Base-by-base conservation (phyloP, 805 yeast genomes). In the Starmera pachycereana region DNA sequence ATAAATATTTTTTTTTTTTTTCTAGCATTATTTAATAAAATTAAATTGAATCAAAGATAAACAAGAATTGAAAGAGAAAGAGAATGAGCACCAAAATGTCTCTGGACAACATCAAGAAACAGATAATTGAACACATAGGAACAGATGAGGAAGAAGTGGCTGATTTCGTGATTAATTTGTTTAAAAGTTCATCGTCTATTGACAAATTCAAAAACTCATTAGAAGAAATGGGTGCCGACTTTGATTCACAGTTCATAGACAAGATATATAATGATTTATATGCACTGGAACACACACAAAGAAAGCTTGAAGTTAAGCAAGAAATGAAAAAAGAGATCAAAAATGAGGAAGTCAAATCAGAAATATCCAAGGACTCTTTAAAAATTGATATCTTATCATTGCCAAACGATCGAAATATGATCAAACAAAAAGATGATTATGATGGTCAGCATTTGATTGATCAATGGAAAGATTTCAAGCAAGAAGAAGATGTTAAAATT, bases 71-170 rank as follows among this genome's bases (percentile, higher is more conserved):
- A 22, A 7, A 22, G 27, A 22, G 9, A 22, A 22, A 29, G 32
- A 3, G 12, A 4, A 5, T 7, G 12, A 4, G 13, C 32, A 13
- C 4, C 27, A 29, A 22, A 8, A 10, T 12, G 29, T n/a, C 19
- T 6, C 25, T 37, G 22, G 30, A 13, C 10, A 13, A 27, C 8
- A 29, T 38, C 19, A 29, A 30, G 31, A 9, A 39, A 14, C 35
- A 50, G 31, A 52, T 62, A 29, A 40, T 45, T 6, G 35, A 40
- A 12, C 41, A 53, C 9, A 41, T 57, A 1, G 73, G 68, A 8
- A 52, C 62, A 4, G 59, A 62, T 31, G 78, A 74, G 41, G 57
- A 54, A 31, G 58, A 63, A 6, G 60, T 73, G 18, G 70, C 76
- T 1, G 73, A 70, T 43, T 73, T 68, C 48, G 56, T 76, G 5